Conservation (phyloP, 2,329 filamentous ascomycete genomes). For the Venturia oleaginea region DNA sequence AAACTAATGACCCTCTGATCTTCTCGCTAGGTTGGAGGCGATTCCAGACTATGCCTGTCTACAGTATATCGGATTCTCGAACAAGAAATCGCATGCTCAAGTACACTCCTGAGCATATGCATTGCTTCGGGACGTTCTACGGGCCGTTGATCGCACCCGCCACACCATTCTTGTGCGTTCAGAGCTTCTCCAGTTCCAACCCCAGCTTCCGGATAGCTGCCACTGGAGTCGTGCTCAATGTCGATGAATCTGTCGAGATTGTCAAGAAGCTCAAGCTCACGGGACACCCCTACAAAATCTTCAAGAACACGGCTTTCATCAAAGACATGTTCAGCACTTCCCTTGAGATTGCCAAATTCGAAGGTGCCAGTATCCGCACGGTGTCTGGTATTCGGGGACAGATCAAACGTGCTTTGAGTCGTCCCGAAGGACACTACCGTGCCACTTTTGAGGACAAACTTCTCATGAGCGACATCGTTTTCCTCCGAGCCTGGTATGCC, state of each 20-base stretch:
- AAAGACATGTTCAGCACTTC: slow-evolving; percentile 95
- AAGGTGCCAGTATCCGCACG: slow-evolving; percentile 90
- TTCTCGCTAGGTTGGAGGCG: slow-evolving; percentile 94
- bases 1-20: slow-evolving; percentile 94
- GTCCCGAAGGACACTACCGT: slow-evolving; percentile 91
- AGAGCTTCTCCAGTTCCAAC: slow-evolving; percentile 74
- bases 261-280: slow-evolving; percentile 99
- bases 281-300: slow-evolving; percentile 90
- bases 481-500: slow-evolving; percentile 93
- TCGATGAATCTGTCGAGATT: slow-evolving; percentile 93
- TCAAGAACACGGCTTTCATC: slow-evolving; percentile 98
- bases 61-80: slow-evolving; percentile 89
- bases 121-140: slow-evolving; percentile 94
- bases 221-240: slow-evolving; percentile 84
- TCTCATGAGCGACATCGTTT: slow-evolving; percentile 91
- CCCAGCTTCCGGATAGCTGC: slow-evolving; percentile 91
- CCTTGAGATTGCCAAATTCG: slow-evolving; percentile 95
- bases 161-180: slow-evolving; percentile 89
- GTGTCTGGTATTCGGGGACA: slow-evolving; percentile 93
- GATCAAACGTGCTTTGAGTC: slow-evolving; percentile 89
- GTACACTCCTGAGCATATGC: slow-evolving; percentile 98
- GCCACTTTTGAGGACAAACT: slow-evolving; percentile 99
- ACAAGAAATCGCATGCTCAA: slow-evolving; percentile 96
- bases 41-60: slow-evolving; percentile 87
- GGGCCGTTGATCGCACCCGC: slow-evolving; percentile 92